Conservation (phyloP, 2,329 filamentous ascomycete species). For the Apiospora malaysiana region DNA sequence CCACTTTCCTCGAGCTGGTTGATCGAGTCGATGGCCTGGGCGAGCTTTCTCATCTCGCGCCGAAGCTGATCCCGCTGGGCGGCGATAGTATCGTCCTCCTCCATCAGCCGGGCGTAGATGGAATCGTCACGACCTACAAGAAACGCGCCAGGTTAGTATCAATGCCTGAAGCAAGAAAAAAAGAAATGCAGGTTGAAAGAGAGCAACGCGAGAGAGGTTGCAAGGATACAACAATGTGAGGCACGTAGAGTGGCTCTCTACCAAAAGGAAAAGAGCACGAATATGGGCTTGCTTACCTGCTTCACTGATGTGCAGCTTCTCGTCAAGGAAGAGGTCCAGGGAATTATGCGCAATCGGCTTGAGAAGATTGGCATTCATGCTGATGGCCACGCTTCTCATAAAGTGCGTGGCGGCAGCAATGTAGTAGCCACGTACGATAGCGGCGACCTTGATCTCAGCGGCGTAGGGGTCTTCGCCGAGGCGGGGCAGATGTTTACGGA, state of each 20-base stretch:
- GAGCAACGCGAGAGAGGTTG: background rate
- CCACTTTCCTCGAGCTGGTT: conserved; percentile 44
- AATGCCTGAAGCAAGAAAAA: background rate
- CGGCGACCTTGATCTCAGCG: conserved; percentile 65
- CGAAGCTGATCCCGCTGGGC: conserved; percentile 48
- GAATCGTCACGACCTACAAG: conserved; percentile 19
- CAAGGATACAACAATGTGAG: background rate
- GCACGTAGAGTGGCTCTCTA: too few relatives aligned
- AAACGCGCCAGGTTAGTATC: conserved; percentile 28
- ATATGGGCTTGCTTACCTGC: conserved; percentile 34
- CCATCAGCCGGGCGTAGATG: conserved; percentile 53
- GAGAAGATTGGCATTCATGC: conserved; percentile 38
- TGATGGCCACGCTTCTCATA: conserved; percentile 55
- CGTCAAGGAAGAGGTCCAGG: conserved; percentile 36
- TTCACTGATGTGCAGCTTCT: conserved; percentile 32
- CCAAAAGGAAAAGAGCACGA: too few relatives aligned
- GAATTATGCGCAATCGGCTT: conserved; percentile 32
- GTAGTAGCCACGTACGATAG: conserved; percentile 73
- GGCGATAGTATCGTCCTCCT: conserved; percentile 53
- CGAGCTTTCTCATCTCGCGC: conserved; percentile 51
- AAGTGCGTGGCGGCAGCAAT: conserved; percentile 69
- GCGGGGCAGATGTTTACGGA: conserved; percentile 49
- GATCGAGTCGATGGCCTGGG: conserved; percentile 53
- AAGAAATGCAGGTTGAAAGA: background rate
- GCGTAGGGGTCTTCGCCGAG: conserved; percentile 64